Base-by-base conservation (phyloP, 1,284 basidiomycete genomes). In the Apiotrichum domesticum region DNA sequence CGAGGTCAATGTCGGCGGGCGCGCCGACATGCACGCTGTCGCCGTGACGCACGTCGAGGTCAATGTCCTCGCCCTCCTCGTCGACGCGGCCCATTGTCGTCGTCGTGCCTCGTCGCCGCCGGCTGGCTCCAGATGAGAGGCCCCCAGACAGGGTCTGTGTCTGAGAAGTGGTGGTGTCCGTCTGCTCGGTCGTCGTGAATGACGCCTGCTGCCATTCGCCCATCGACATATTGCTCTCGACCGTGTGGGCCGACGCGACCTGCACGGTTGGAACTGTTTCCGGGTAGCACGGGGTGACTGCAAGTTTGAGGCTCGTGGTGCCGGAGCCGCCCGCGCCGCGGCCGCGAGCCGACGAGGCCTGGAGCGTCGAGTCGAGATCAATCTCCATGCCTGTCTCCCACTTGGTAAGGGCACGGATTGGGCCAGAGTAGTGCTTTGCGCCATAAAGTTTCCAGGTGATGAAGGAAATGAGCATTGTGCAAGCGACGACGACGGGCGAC, bases 331-430 rank as follows among this genome's bases (percentile, higher is more conserved):
- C n/a, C 4, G 14, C 4, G 49, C 35, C 34, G 21, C 21, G 21
- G 21, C 21, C 21, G 34, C 48, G 40, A 6, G 33, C 33, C 14
- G 55, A 56, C 7, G 49, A 52, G 4, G 54, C 51, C 10, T 58
- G 54, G 41, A 68, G 54, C 6, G 66, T 63, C 14, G 54, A 45
- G 52, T 65, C 64, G 13, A 68, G 59, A 57, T 76, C 74, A 14
- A 77, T 71, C 51, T 74, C 74, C 8, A 75, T 69, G 13, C 75
- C 75, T 8, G 74, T 71, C 48, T 76, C 67, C 75, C 75, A 77
- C 55, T 74, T 74, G 0, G 75, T 77, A 34, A 77, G 56, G 0
- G 74, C 70, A 52, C 69, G 65, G 42, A 77, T 75, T 0, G 75
- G 75, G 4, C 75, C 75, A 21, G 71, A 71, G 57, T 75, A 77